Evolutionary conservation across 1,284 basidiomycete genomes (phyloP), one percentile per base, ranked within the genome.

Genomic region (Rhodotorula sp.): DNA sequence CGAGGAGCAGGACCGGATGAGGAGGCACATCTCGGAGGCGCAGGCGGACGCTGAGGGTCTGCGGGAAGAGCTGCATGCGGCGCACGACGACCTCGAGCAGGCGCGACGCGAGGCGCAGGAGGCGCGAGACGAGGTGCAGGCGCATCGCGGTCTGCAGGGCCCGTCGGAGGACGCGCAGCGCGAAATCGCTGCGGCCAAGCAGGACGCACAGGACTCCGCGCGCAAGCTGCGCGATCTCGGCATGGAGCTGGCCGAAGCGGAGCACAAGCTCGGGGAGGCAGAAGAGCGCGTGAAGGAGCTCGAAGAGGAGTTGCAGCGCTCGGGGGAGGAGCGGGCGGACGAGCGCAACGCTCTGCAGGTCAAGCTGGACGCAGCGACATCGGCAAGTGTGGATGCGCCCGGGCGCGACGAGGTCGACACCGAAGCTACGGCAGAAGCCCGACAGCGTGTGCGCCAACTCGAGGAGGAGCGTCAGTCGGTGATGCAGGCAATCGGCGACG

Each of bases 401-500:
- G 49, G 54, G 12, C 56, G 8, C 25, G 52, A 16, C 9, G n/a
- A 25, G n/a, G 27, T 16, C 9, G 17, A 23, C 8, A 56, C 50
- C 9, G 62, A 44, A 19, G 44, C 52, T 2, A 21, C 19, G 13
- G 68, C 42, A 13, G 49, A 58, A 42, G 23, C 34, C 25, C 34
- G 25, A 8, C 49, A 19, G 2, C 12, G 66, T 3, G 23, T 53
- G 4, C 41, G 8, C 13, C 41, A 68, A 27, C 52, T 74, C 27
- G 60, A 61, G 16, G 25, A 19, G 13, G 68, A 74, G 41, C 66
- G 56, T 2, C 23, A 34, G 17, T 44, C 61, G 21, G 25, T 72
- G 48, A 42, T 49, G 3, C 67, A 72, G 27, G 48, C 72, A 9
- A 58, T 75, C 54, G 72, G 67, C 25, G 74, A 75, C 65, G 72